Evolutionary conservation across 2,329 filamentous ascomycete genomes (phyloP), one percentile per base, ranked within the genome.

Genomic region (Fusarium temperatum): DNA sequence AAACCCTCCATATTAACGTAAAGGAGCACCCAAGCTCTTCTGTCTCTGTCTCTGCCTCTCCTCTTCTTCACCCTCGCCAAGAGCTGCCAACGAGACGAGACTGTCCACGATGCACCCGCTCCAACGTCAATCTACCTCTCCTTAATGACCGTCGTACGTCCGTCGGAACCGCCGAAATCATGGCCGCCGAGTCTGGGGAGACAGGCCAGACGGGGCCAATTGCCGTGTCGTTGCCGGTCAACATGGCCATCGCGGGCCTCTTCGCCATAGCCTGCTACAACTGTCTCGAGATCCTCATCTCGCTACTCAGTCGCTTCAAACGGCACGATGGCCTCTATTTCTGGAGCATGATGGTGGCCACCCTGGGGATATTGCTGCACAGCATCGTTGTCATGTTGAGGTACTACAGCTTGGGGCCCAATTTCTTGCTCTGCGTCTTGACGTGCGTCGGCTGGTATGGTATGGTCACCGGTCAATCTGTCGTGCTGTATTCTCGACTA

Each of bases 401-500:
- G 13, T 74, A 74, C 57, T 74, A 75, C 64, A 68, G 63, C 48
- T 11, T 74, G 47, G 72, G 72, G 3, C 72, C 72, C 1, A 74
- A 74, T 38, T 73, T 74, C 32, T 39, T 65, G 15, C 64, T 74
- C 24, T 75, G 59, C n/a, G 72, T 75, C 3, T 56, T 74, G 39
- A 74, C 72, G 1, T 75, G 72, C 24, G 20, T 74, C 11, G 72
- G 72, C n/a, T 74, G 72, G 72, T 75, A 75, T 57, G 72, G 72
- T 8, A 74, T 74, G 72, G 72, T 74, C 18, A 74, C 72, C 0
- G 72, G 72, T 3, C 72, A 74, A 59, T 74, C 72, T 18, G 64
- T 74, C 20, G 72, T 74, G 18, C 64, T 74, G 8, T 74, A 75
- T 32, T 74, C 72, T 11, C 57, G 72, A 1, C 64, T 74, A 1